Base-by-base conservation (phyloP, 2,329 filamentous ascomycete genomes). In the Pseudogymnoascus sp. region DNA sequence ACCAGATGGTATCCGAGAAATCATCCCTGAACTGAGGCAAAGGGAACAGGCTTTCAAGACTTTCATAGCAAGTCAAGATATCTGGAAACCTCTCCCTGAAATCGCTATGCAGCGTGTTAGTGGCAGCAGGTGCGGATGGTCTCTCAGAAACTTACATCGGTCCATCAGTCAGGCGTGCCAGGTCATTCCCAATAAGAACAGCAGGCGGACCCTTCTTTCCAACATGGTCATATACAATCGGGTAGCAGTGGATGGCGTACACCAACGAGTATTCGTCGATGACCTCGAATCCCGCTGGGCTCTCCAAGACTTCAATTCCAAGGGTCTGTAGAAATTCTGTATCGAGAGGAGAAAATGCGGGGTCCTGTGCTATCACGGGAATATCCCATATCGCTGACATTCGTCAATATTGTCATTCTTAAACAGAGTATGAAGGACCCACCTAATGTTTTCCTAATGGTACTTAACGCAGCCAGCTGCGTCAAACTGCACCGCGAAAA, bases 241-340 rank as follows among this genome's bases (percentile, higher is more conserved):
- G 65, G 62, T 73, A 73, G 61, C 72, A 73, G 63, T 73, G 72
- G 33, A 73, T 70, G 1, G 71, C 72, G 64, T 72, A 73, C 0
- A 72, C 70, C 48, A 73, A 59, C 31, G 65, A 70, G 13, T 64
- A 63, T 10, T 65, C 65, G 10, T 58, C 62, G 15, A 73, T 67
- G 6, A 66, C 27, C 2, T 52, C 35, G 37, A 70, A 72, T 18
- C 68, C 72, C 4, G 64, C 60, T n/a, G 72, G 72, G 39, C 70
- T 67, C 8, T 71, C 63, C 4, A 71, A 64, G 0, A 72, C 65
- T 7, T 45, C 64, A 29, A 69, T 70, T 5, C 66, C 69, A 7
- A 72, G 64, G 7, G 60, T 64, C 1, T 31, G 40, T 3, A 73
- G 61, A 25, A 72, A 72, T 25, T 68, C 62, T n/a, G 66, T 68